Base-by-base conservation (phyloP, 768 basidiomycete genomes). In the Pleurotus djamor region DNA sequence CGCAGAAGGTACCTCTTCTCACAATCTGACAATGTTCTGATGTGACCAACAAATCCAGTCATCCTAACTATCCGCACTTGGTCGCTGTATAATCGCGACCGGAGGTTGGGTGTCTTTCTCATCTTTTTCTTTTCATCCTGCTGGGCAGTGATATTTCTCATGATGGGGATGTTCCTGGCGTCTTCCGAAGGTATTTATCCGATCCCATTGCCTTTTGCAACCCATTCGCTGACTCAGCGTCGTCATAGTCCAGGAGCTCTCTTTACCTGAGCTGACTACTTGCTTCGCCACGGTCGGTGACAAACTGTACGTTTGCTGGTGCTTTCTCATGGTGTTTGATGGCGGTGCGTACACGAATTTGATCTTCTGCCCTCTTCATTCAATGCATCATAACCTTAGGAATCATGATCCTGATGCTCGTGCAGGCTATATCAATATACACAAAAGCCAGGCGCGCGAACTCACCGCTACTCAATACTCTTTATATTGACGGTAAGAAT, bases 371-470 rank as follows among this genome's bases (percentile, higher is more conserved):
- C 21, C 21, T 3, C 1, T 7, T 37, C n/a, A n/a, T 10, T 54
- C 35, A 9, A 12, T 43, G 6, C 21, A 2, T 43, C 36, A 3
- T 28, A 14, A 44, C 9, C 34, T n/a, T 50, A 56, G 54, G 54
- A 28, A 56, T 56, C 54, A 56, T 56, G 54, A 56, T 56, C 7
- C n/a, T 56, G 54, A 56, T 56, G 54, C 10, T 56, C 12, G 54
- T 56, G 3, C 54, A 56, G 14, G 54, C 54, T 21, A 4, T 56
- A 41, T n/a, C 54, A 17, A 32, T 56, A 10, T 56, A 56, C 33
- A 43, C 37, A 17, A 34, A 21, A 4, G 28, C 21, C 5, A 36
- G 21, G 21, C 21, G 21, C 21, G 21, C 17, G 13, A 56, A 41
- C 21, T 56, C 54, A 3, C 38, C 54, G 6, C 41, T 56, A 9